Conservation (phyloP, 2,329 filamentous ascomycete genomes). For the Periglandula ipomoeae region DNA sequence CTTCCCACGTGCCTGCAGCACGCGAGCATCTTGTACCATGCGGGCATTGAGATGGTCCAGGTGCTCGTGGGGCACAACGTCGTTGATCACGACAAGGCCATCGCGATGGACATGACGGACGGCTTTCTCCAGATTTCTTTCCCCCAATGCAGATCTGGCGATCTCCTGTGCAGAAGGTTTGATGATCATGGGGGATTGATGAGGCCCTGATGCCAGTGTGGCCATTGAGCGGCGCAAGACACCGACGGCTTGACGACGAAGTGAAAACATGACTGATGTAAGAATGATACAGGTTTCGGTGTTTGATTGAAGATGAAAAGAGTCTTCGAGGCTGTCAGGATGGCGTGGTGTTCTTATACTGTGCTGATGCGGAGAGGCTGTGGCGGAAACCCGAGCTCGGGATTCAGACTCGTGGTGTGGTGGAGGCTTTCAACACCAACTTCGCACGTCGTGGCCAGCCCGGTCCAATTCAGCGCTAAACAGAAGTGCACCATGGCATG, state of each 20-base stretch:
- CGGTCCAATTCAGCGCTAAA: not conserved
- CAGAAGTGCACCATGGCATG: too few species aligned
- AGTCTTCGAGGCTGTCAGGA: too few species aligned
- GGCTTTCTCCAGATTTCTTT: constrained; percentile 45
- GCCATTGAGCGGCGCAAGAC: not conserved
- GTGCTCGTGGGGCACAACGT: constrained; percentile 39
- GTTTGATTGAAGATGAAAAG: too few species aligned
- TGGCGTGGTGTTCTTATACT: too few species aligned
- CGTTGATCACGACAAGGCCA: constrained; percentile 47
- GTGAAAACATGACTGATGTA: not conserved
- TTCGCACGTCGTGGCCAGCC: not conserved
- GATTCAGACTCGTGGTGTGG: constrained; percentile 11
- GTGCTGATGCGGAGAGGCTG: not conserved
- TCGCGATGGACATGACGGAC: constrained; percentile 42
- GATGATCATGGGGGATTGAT: constrained; percentile 13
- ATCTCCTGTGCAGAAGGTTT: constrained; percentile 33
- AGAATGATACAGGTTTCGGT: too few species aligned
- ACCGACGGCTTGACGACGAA: not conserved
- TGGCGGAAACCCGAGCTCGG: constrained; percentile 22
- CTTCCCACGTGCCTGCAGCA: constrained; percentile 40
- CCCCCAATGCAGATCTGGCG: constrained; percentile 25
- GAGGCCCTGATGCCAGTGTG: not conserved
- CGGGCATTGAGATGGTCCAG: constrained; percentile 46
- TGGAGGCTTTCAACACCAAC: too few species aligned
- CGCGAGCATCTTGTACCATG: constrained; percentile 49